A percentile compares a stretch with the other conserved stretches of the same genome.
phyloP scores from a whole-genome alignment of 2,329 filamentous ascomycete species.

The Ophiostoma fasciatum region DNA sequence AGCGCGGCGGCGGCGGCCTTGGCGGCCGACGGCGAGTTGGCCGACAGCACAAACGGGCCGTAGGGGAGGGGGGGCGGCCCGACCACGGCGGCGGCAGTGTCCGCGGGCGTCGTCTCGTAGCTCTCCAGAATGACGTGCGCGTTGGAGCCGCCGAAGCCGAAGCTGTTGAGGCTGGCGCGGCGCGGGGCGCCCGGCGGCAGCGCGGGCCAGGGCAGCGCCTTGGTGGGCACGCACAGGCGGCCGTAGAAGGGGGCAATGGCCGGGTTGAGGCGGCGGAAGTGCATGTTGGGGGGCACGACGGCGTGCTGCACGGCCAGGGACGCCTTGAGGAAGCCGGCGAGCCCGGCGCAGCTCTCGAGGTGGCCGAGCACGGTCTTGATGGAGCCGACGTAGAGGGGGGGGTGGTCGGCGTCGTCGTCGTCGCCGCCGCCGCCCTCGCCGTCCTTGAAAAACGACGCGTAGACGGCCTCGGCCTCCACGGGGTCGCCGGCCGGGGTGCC shows the following conservation, averaged over 20 bases:
- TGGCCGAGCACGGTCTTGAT: conserved; percentile 33
- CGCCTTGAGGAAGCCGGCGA: conserved; percentile 32
- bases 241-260: conserved; percentile 22
- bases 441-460: conserved; percentile 23
- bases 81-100: conserved; percentile 2
- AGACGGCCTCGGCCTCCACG: conserved; percentile 28
- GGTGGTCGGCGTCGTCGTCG: background rate
- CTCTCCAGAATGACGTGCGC: conserved; percentile 28
- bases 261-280: conserved; percentile 26
- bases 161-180: conserved; percentile 29
- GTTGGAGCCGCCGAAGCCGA: conserved; percentile 31
- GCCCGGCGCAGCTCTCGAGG: conserved; percentile 32
- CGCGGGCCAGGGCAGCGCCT: conserved; percentile 19
- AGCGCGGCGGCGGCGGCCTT: conserved; percentile 15
- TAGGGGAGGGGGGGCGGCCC: no score
- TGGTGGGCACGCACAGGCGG: conserved; percentile 21
- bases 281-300: conserved; percentile 27
- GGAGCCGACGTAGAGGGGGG: conserved; percentile 23
- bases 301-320: conserved; percentile 25
- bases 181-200: conserved; percentile 21
- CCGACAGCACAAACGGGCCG: conserved; percentile 23
- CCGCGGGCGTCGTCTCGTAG: conserved; percentile 14
- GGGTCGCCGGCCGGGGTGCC: conserved; percentile 18
- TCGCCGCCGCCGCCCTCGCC: background rate
- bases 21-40: conserved; percentile 21